Percentiles rank a stretch among this genome's conserved stretches.
Evolutionary conservation across 139 green algal genomes (phyloP).

Genomic region (Chlamydomonas schloesseri): DNA sequence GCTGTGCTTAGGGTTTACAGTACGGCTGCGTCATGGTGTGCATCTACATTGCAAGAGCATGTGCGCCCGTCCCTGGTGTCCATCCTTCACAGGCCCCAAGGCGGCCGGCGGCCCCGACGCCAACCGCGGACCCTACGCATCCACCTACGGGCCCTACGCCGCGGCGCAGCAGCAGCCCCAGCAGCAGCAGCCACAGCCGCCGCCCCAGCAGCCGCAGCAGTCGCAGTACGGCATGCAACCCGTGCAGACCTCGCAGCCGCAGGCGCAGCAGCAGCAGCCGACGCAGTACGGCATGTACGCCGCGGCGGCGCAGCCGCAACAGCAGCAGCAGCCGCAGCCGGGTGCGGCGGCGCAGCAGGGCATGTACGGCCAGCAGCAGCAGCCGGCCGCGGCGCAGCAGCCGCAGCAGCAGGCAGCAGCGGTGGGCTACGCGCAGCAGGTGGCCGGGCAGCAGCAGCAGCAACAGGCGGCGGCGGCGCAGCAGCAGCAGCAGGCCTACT

Average conservation of each 20-base stretch:
- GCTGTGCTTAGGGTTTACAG: no score
- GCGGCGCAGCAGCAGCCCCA: neutral
- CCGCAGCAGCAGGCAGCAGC: neutral
- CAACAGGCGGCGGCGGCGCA: neutral
- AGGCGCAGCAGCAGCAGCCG: neutral
- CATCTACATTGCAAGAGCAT: no score
- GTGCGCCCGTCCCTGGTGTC: no score
- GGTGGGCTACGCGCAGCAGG: neutral
- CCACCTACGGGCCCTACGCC: neutral
- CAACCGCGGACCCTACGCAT: constrained; percentile 19
- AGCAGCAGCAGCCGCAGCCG: neutral
- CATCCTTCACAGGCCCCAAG: constrained; percentile 6
- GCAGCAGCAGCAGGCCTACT: neutral
- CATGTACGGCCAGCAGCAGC: constrained; percentile 15
- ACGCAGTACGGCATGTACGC: neutral
- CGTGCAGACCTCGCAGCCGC: neutral
- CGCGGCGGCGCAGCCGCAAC: neutral
- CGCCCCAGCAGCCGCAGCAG: neutral
- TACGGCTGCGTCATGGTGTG: no score
- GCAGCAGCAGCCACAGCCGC: no score
- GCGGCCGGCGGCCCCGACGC: constrained; percentile 29
- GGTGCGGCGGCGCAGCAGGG: neutral
- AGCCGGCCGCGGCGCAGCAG: neutral
- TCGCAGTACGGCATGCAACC: constrained; percentile 12
- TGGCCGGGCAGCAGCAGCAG: neutral